Conservation (phyloP, 2,329 filamentous ascomycete species). For the Colletotrichum limetticola region DNA sequence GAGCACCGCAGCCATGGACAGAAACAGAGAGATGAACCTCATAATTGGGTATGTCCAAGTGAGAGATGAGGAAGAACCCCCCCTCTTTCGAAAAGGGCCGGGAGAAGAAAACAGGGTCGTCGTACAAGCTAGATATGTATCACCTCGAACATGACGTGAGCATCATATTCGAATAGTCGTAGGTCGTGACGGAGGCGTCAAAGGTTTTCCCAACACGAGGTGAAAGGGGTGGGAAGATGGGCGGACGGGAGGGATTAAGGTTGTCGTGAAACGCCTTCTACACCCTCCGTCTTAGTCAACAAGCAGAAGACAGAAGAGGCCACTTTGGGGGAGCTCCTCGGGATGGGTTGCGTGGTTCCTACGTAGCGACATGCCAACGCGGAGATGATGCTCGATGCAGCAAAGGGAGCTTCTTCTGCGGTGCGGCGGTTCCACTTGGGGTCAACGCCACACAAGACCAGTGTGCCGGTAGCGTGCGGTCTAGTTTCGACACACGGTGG, state of each 20-base stretch:
- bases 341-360: slow-evolving; percentile 1
- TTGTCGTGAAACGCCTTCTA: slow-evolving; percentile 27
- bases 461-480: slow-evolving; percentile 12
- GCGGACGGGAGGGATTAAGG: slow-evolving; percentile 24
- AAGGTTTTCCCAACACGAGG: background rate
- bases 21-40: slow-evolving; percentile 25
- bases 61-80: slow-evolving; percentile 2
- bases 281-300: slow-evolving; percentile 22
- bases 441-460: slow-evolving; percentile 26
- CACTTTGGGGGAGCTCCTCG: slow-evolving; percentile 9
- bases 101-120: background rate
- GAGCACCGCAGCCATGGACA: slow-evolving; percentile 24
- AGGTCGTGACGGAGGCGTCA: slow-evolving; percentile 22
- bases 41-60: slow-evolving; percentile 1
- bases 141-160: slow-evolving; percentile 25
- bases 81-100: slow-evolving; percentile 1
- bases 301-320: background rate
- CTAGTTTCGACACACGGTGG: background rate
- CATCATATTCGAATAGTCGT: slow-evolving; percentile 3
- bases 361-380: slow-evolving; percentile 25
- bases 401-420: background rate
- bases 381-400: slow-evolving; percentile 33
- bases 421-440: slow-evolving; percentile 27
- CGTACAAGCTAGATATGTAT: slow-evolving; percentile 24
- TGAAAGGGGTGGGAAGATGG: background rate